Conservation (phyloP, 1,284 basidiomycete genomes). For the Malassezia pachydermatis region DNA sequence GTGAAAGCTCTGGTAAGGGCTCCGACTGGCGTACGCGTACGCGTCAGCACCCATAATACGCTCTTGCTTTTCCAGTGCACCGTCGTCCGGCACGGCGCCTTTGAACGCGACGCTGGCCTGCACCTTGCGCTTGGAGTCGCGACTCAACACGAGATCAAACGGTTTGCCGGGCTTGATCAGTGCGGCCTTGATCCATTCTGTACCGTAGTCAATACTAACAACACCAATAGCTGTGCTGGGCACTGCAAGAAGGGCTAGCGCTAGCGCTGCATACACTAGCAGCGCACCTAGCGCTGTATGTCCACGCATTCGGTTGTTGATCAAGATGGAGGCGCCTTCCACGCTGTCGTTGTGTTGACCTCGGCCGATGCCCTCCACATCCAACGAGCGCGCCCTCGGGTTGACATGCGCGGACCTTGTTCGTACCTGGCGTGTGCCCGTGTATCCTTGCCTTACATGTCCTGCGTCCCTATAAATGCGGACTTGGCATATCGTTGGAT, state of each 20-base stretch:
- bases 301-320: not conserved
- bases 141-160: constrained; percentile 89
- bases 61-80: constrained; percentile 52
- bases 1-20: constrained; percentile 75
- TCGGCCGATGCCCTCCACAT: constrained; percentile 18
- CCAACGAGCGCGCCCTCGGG: no score
- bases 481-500: no score
- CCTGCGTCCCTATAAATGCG: no score
- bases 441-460: no score
- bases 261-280: constrained; percentile 5
- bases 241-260: constrained; percentile 7
- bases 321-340: constrained; percentile 3
- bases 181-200: constrained; percentile 62
- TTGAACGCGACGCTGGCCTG: constrained; percentile 59
- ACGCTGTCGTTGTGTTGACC: constrained; percentile 4
- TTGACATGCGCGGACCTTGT: no score
- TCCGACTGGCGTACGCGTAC: constrained; percentile 73
- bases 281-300: not conserved
- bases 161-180: constrained; percentile 90
- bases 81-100: constrained; percentile 27
- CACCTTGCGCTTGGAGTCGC: constrained; percentile 93
- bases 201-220: constrained; percentile 46
- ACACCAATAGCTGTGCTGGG: constrained; percentile 34
- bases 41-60: constrained; percentile 80
- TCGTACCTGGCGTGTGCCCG: no score